These are phyloP conservation scores for Cyberlindnera lachancei DNA, from an alignment of 805 yeast genomes.

Conservation along the genomic window DNA sequence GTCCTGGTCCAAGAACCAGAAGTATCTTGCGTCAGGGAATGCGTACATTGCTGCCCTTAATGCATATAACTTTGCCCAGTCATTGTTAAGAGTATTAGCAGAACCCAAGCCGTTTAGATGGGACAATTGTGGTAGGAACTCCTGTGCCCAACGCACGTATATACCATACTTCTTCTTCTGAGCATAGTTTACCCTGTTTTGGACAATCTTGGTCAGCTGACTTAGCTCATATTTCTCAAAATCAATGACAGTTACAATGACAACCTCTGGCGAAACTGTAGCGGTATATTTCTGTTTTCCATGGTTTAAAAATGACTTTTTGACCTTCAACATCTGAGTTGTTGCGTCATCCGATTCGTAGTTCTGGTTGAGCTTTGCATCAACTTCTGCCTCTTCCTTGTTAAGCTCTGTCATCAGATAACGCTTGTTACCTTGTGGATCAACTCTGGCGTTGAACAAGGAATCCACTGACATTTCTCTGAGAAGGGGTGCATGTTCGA, in stretches of 20 bases:
- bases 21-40: slow-evolving; percentile 84
- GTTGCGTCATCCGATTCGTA: slow-evolving; percentile 23
- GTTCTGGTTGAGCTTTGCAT: slow-evolving; percentile 31
- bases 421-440: slow-evolving; percentile 34
- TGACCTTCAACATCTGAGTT: slow-evolving; percentile 34
- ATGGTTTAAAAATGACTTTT: slow-evolving; percentile 54
- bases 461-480: slow-evolving; percentile 47
- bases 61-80: slow-evolving; percentile 59
- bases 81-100: no score
- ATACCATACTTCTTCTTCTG: slow-evolving; percentile 74
- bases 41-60: slow-evolving; percentile 89
- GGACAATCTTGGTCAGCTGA: slow-evolving; percentile 62
- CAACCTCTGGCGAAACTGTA: slow-evolving; percentile 48
- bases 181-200: slow-evolving; percentile 85
- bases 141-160: slow-evolving; percentile 80
- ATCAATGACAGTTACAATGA: slow-evolving; percentile 75
- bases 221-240: slow-evolving; percentile 55
- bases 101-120: slow-evolving; percentile 35
- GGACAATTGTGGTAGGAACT: slow-evolving; percentile 54
- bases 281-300: slow-evolving; percentile 47
- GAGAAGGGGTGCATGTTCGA: slow-evolving; percentile 59
- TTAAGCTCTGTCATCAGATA: slow-evolving; percentile 28
- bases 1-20: slow-evolving; percentile 81
- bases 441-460: slow-evolving; percentile 42
- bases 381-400: slow-evolving; percentile 32